Base-by-base conservation (phyloP, 495 filamentous ascomycete genomes). In the Cudoniella acicularis region DNA sequence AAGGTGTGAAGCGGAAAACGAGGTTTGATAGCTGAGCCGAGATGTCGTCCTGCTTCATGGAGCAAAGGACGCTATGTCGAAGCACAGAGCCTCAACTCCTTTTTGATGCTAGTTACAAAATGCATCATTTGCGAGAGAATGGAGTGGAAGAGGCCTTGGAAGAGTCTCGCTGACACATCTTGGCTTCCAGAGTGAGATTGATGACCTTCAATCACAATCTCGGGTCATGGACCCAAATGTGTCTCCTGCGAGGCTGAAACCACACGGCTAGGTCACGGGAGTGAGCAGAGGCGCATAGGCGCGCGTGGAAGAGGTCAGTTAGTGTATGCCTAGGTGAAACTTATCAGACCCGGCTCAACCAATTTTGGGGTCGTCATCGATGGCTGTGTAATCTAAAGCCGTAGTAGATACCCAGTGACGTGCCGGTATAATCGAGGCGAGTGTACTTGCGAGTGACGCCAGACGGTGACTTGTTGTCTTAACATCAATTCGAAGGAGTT, bases 11-110 rank as follows among this genome's bases (percentile, higher is more conserved):
- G 64, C 71, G 75, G 57, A 80, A 77, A 70, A 71, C 72, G 30
- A 74, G 77, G 61, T 80, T 77, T 59, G 77, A 80, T 57, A 68
- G 65, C 30, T 81, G 69, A 77, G 43, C n/a, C n/a, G n/a, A n/a
- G n/a, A n/a, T n/a, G n/a, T n/a, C n/a, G n/a, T n/a, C n/a, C n/a
- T n/a, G n/a, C n/a, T n/a, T n/a, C n/a, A n/a, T n/a, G n/a, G n/a
- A n/a, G n/a, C n/a, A n/a, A n/a, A n/a, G n/a, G n/a, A n/a, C n/a
- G n/a, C n/a, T n/a, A n/a, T n/a, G n/a, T n/a, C n/a, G n/a, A n/a
- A n/a, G n/a, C n/a, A n/a, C n/a, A n/a, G n/a, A n/a, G n/a, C n/a
- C n/a, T n/a, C n/a, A n/a, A n/a, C n/a, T n/a, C n/a, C n/a, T n/a
- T n/a, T n/a, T n/a, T n/a, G n/a, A n/a, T n/a, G n/a, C n/a, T n/a